Base-by-base conservation (phyloP, 805 yeast genomes). In the Monosporozyma aerobia region DNA sequence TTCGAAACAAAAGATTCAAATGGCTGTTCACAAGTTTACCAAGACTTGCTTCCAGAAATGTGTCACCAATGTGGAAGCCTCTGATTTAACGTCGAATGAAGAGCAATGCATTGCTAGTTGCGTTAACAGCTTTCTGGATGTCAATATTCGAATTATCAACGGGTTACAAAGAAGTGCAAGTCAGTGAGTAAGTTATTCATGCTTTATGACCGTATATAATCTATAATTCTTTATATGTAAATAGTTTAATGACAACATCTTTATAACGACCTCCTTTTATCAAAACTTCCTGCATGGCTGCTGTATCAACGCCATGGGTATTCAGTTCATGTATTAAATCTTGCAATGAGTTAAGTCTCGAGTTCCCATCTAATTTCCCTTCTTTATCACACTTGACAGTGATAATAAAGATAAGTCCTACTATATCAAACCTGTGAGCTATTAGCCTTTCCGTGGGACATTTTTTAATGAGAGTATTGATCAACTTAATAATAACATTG, bases 11-110 rank as follows among this genome's bases (percentile, higher is more conserved):
- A 88, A 89, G 71, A 87, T 90, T 32, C 96, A 89, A 69, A 77
- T 79, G 73, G 81, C 95, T 35, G 86, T 90, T 55, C 96, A 90
- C 68, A 80, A 77, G 63, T 89, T 88, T 78, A 90, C 97, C 29
- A 90, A 89, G 65, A 76, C 84, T 75, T 90, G 98, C 68, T 90
- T 89, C 77, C 87, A 85, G 67, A 86, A 87, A 71, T 90, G 98
- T 69, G 78, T 89, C 50, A 72, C 69, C 22, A 55, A 71, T 5
- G 67, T 79, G 49, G 70, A 73, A 48, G 69, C 73, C 53, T 77
- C 78, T 32, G 74, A 73, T 47, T 73, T 90, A 57, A 75, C 75
- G 56, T 51, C 71, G 2, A 68, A 68, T 52, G 97, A 90, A 69
- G 86, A 84, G 59, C 69, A 74, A 37, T 90, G 97, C 68, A 72